Evolutionary conservation across 2,329 filamentous ascomycete species (phyloP).

Genomic region (Fusarium sp.): DNA sequence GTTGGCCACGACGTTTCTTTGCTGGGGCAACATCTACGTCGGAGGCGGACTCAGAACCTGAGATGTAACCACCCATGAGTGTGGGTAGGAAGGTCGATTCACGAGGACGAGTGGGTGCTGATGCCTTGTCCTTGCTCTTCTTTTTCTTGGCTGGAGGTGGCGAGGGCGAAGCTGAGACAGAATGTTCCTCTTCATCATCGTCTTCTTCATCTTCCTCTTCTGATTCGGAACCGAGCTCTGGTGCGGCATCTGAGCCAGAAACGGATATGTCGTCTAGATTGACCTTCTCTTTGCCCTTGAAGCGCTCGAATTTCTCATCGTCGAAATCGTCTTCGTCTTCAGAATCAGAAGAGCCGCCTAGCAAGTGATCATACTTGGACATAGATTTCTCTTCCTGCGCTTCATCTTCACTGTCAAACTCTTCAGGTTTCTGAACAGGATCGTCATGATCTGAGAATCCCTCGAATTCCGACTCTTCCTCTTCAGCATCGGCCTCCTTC

Average conservation of each 20-base stretch:
- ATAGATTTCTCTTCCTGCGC: constrained; percentile 46
- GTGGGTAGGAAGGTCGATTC: constrained; percentile 75
- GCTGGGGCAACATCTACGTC: constrained; percentile 69
- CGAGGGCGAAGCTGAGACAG: constrained; percentile 45
- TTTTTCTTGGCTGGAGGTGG: constrained; percentile 48
- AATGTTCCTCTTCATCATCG: constrained; percentile 23
- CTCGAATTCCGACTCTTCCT: constrained; percentile 49
- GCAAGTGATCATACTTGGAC: constrained; percentile 55
- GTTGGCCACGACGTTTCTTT: constrained; percentile 81
- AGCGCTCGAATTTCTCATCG: constrained; percentile 42
- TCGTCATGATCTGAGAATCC: constrained; percentile 46
- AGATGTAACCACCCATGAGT: constrained; percentile 81
- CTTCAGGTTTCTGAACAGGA: constrained; percentile 14
- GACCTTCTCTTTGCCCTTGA: constrained; percentile 47
- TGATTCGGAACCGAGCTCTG: constrained; percentile 41
- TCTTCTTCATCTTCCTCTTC: constrained; percentile 26
- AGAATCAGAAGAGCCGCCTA: constrained; percentile 54
- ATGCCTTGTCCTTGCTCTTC: constrained; percentile 40
- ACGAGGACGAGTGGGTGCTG: constrained; percentile 19
- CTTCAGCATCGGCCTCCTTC: constrained; percentile 33
- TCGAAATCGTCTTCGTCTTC: constrained; percentile 51
- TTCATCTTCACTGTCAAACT: constrained; percentile 38
- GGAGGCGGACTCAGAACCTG: constrained; percentile 74
- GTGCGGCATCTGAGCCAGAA: constrained; percentile 46
- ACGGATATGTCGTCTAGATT: constrained; percentile 52